Evolutionary conservation across 768 basidiomycete species (phyloP).

Genomic region (Exidia glandulosa): DNA sequence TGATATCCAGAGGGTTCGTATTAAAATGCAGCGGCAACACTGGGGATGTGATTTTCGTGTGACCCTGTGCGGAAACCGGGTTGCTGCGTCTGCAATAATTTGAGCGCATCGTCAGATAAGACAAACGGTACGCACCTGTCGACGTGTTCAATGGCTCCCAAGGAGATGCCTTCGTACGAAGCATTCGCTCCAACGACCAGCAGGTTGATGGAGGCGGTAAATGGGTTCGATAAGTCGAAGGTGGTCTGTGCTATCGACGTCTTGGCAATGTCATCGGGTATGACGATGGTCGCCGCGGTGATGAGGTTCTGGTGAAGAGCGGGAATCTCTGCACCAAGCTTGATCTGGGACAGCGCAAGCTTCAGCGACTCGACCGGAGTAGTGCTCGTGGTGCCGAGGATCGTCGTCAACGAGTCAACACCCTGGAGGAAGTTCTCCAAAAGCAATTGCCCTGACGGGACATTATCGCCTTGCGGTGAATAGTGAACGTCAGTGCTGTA

Average conservation of each 20-base stretch:
- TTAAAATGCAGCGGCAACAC: constrained; percentile 53
- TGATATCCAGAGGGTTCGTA: constrained; percentile 48
- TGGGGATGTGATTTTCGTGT: constrained; percentile 45
- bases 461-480: constrained; percentile 42
- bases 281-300: constrained; percentile 39
- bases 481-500: constrained; percentile 60
- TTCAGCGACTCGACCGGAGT: constrained; percentile 53
- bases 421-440: constrained; percentile 66
- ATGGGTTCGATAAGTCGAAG: constrained; percentile 54
- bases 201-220: constrained; percentile 61
- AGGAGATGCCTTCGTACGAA: constrained; percentile 39
- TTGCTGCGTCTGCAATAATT: constrained; percentile 10
- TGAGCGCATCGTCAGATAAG: not conserved
- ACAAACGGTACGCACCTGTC: not conserved
- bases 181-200: constrained; percentile 43
- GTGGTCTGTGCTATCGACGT: constrained; percentile 49
- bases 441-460: constrained; percentile 41
- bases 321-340: constrained; percentile 49
- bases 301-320: constrained; percentile 54
- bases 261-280: constrained; percentile 50
- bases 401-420: constrained; percentile 40
- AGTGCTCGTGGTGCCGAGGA: constrained; percentile 42
- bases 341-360: constrained; percentile 47
- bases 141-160: constrained; percentile 26
- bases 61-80: constrained; percentile 50